Evolutionary conservation across 176 grass and related monocot species (phyloP).

Genomic region (Avena insularis): DNA sequence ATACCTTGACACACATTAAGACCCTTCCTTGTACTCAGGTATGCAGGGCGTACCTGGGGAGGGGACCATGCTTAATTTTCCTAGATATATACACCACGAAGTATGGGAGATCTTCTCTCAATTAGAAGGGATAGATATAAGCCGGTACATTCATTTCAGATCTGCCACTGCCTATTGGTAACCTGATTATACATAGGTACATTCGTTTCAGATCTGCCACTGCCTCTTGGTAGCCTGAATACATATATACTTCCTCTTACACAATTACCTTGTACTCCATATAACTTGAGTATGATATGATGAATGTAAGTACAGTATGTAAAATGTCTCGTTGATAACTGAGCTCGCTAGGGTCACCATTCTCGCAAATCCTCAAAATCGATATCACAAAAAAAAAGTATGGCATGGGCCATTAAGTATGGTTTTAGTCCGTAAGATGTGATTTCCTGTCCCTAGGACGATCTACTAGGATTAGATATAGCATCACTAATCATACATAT

Average conservation of each 20-base stretch:
- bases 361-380: background rate
- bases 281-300: background rate
- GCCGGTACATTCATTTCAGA: too few relatives aligned
- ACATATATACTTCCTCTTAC: background rate
- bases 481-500: conserved; percentile 20
- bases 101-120: too few relatives aligned
- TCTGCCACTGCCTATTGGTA: too few relatives aligned
- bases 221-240: too few relatives aligned
- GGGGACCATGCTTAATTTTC: background rate
- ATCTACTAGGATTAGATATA: conserved; percentile 36
- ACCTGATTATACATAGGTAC: too few relatives aligned
- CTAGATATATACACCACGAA: background rate
- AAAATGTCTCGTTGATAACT: background rate
- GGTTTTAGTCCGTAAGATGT: conserved; percentile 6
- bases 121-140: background rate
- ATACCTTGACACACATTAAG: background rate
- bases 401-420: background rate
- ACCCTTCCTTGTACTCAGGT: background rate
- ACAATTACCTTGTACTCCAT: background rate
- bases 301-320: background rate
- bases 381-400: background rate
- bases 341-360: background rate
- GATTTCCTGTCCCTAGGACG: conserved; percentile 37
- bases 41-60: background rate
- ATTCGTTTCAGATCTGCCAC: too few relatives aligned